phyloP scores from a whole-genome alignment of 2,329 filamentous ascomycete genomes.

The Colletotrichum shisoi region DNA sequence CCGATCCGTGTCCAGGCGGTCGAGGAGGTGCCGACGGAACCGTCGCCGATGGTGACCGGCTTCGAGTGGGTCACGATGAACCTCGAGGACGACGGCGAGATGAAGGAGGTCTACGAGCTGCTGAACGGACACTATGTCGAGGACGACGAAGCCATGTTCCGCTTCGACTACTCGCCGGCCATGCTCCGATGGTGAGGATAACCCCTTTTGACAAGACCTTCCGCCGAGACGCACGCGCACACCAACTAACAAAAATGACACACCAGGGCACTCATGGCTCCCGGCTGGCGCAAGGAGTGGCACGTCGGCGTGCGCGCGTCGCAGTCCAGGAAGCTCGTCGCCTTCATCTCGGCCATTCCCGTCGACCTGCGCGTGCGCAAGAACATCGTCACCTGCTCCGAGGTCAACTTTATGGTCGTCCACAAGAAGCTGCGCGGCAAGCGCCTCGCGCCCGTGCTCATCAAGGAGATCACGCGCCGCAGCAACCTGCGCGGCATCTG shows the following conservation, averaged over 20 bases:
- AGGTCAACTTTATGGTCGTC: slow-evolving; percentile 98
- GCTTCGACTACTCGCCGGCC: slow-evolving; percentile 91
- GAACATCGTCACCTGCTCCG: slow-evolving; percentile 77
- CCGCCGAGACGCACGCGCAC: too few relatives aligned
- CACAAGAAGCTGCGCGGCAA: slow-evolving; percentile 98
- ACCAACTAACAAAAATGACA: slow-evolving; percentile 9
- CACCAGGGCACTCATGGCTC: slow-evolving; percentile 85
- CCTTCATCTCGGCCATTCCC: slow-evolving; percentile 94
- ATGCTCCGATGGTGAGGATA: slow-evolving; percentile 82
- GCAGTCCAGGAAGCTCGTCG: slow-evolving; percentile 85
- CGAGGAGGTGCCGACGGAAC: slow-evolving; percentile 80
- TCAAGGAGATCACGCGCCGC: slow-evolving; percentile 95
- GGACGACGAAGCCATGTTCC: slow-evolving; percentile 95
- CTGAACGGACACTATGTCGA: slow-evolving; percentile 96
- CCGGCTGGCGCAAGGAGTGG: slow-evolving; percentile 93
- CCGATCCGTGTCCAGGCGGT: slow-evolving; percentile 82
- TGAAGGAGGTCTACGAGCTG: slow-evolving; percentile 91
- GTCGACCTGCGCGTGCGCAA: slow-evolving; percentile 81
- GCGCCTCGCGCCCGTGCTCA: slow-evolving; percentile 89
- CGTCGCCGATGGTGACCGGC: slow-evolving; percentile 75
- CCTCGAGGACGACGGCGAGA: slow-evolving; percentile 76
- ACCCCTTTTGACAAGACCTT: not conserved
- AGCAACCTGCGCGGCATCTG: slow-evolving; percentile 87
- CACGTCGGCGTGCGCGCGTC: slow-evolving; percentile 90
- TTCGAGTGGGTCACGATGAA: slow-evolving; percentile 97